phyloP scores from a whole-genome alignment of 108 stramenopile species.

The Licmophora abbreviata region DNA sequence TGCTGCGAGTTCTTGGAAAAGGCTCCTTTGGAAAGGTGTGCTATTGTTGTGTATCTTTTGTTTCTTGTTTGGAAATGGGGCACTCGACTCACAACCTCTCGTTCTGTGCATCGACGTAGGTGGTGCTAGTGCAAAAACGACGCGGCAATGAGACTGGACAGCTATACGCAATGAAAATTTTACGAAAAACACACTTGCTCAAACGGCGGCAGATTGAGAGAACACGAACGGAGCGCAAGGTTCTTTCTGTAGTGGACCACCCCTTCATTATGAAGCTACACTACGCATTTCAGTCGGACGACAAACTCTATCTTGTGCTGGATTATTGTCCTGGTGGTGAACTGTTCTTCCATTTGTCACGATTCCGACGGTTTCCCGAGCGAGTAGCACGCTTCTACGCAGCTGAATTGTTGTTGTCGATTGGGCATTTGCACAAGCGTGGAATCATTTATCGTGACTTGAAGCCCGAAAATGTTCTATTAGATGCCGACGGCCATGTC shows the following conservation, averaged over 20 bases:
- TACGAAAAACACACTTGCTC: slow-evolving; percentile 89
- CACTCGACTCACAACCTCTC: background rate
- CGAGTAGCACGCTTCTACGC: slow-evolving; percentile 88
- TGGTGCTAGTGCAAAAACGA: slow-evolving; percentile 83
- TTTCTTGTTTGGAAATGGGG: background rate
- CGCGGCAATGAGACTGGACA: slow-evolving; percentile 57
- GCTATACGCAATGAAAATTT: slow-evolving; percentile 97
- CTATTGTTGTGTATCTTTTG: background rate
- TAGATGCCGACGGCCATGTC: slow-evolving; percentile 88
- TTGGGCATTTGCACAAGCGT: slow-evolving; percentile 80
- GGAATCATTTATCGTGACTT: slow-evolving; percentile 87
- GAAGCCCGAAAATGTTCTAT: slow-evolving; percentile 86
- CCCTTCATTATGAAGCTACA: slow-evolving; percentile 88
- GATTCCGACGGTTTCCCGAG: slow-evolving; percentile 89
- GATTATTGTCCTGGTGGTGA: slow-evolving; percentile 98
- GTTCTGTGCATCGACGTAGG: slow-evolving; percentile 24
- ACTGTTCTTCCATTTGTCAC: slow-evolving; percentile 93
- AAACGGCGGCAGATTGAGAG: slow-evolving; percentile 92
- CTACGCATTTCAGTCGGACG: slow-evolving; percentile 83
- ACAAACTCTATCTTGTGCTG: slow-evolving; percentile 89
- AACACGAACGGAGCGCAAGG: slow-evolving; percentile 93
- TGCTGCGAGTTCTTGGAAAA: slow-evolving; percentile 82
- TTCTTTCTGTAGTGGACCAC: slow-evolving; percentile 81
- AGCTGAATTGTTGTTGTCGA: slow-evolving; percentile 85
- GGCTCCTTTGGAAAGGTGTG: slow-evolving; percentile 88